Base-by-base conservation (phyloP, 2,329 filamentous ascomycete genomes). In the Sclerotinia trifoliorum region DNA sequence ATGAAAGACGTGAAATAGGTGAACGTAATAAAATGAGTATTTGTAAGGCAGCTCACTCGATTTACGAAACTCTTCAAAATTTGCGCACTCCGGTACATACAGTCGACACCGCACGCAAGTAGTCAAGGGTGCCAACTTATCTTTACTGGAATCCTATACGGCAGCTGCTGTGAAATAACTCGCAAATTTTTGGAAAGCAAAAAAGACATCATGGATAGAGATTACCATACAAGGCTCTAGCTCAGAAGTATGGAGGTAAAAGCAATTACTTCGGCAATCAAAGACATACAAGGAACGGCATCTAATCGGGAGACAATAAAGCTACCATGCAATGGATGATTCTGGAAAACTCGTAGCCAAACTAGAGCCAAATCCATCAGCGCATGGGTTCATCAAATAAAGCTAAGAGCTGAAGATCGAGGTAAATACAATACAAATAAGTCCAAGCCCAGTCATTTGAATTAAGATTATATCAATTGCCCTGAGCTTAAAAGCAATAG, bases 381-480 rank as follows among this genome's bases (percentile, higher is more conserved):
- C 24, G 29, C 24, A 60, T 60, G 24, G 7, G 32, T 7, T 35
- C 29, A 15, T 39, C 11, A 39, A 5, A n/a, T 2, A 26, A 35
- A 56, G 4, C 4, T 35, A 56, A 32, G 29, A 56, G 29, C 29
- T 56, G 10, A 32, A 56, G n/a, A 11, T 15, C 39, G 54, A 35
- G n/a, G 39, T 17, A 17, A 42, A 42, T 42, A 17, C 13, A 39
- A 39, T 39, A 39, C 39, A 42, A 42, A 42, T 42, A 42, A 42
- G 29, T 56, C 32, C 32, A 56, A 56, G 35, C 5, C 54, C 54
- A n/a, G 19, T 35, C 29, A 56, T 56, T 21, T 56, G 29, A 21
- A 35, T 32, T 32, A 32, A 56, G 32, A 56, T 56, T 35, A 56
- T 32, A 56, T 56, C n/a, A 56, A 35, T 32, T 55, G 29, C 52